Evolutionary conservation across 2,329 filamentous ascomycete species (phyloP).

Genomic region (Trichoderma pleuroti): DNA sequence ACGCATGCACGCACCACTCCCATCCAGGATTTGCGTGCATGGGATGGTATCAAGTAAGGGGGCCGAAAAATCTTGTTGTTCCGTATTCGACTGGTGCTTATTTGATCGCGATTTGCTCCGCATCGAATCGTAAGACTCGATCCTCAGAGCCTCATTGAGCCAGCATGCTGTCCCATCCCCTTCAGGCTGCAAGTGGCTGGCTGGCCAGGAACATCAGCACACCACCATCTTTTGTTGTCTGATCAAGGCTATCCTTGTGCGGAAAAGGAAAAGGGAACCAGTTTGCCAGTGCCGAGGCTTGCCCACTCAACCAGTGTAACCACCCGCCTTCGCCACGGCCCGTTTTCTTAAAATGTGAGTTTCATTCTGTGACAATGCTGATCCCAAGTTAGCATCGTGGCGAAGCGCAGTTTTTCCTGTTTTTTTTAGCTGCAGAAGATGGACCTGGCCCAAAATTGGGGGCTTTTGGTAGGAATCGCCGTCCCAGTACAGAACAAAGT

Average conservation of each 20-base stretch:
- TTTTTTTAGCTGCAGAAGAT: constrained; percentile 12
- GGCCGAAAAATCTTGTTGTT: background rate
- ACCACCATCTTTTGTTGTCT: background rate
- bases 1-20: background rate
- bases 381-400: constrained; percentile 3
- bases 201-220: background rate
- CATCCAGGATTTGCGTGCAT: background rate
- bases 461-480: background rate
- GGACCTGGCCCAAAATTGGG: background rate
- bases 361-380: background rate
- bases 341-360: background rate
- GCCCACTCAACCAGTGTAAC: background rate
- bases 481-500: background rate
- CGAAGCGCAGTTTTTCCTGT: background rate
- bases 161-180: background rate
- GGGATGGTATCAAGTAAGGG: constrained; percentile 7
- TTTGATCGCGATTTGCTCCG: constrained; percentile 15
- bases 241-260: background rate
- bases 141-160: background rate
- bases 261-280: background rate
- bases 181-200: background rate
- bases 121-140: constrained; percentile 15
- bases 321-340: background rate
- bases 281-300: background rate
- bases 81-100: background rate